Evolutionary conservation across 2,329 filamentous ascomycete species (phyloP).

Genomic region (Penicillium sp.): DNA sequence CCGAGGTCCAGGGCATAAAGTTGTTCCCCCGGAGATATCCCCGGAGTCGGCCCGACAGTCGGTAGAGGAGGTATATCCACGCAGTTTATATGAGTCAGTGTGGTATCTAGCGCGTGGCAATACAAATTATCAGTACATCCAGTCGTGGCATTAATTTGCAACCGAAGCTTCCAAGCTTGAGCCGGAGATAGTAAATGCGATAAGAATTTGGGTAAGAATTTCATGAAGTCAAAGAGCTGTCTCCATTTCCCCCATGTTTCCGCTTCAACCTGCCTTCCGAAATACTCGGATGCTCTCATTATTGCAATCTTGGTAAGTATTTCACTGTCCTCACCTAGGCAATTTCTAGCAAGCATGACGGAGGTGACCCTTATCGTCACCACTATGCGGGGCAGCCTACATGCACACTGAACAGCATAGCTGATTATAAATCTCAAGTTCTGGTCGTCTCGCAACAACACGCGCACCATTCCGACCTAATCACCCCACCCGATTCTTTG

Average conservation of each 20-base stretch:
- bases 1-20: background rate
- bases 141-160: background rate
- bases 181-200: background rate
- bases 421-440: conserved; percentile 6
- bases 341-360: background rate
- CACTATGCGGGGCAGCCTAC: background rate
- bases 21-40: background rate
- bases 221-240: background rate
- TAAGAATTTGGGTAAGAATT: conserved; percentile 2
- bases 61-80: background rate
- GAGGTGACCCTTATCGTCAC: background rate
- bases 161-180: background rate
- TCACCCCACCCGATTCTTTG: conserved; percentile 12
- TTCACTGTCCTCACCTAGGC: background rate
- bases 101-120: background rate
- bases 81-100: background rate
- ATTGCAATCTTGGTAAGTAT: conserved; percentile 7
- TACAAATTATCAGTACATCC: background rate
- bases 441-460: background rate
- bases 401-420: background rate
- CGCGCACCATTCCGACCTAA: background rate
- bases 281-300: background rate
- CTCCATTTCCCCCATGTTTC: conserved; percentile 6
- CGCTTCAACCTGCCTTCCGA: background rate
- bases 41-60: conserved; percentile 1